Evolutionary conservation across 2,329 filamentous ascomycete genomes (phyloP), one percentile per base, ranked within the genome.

Genomic region (Neonectria neomacrospora): DNA sequence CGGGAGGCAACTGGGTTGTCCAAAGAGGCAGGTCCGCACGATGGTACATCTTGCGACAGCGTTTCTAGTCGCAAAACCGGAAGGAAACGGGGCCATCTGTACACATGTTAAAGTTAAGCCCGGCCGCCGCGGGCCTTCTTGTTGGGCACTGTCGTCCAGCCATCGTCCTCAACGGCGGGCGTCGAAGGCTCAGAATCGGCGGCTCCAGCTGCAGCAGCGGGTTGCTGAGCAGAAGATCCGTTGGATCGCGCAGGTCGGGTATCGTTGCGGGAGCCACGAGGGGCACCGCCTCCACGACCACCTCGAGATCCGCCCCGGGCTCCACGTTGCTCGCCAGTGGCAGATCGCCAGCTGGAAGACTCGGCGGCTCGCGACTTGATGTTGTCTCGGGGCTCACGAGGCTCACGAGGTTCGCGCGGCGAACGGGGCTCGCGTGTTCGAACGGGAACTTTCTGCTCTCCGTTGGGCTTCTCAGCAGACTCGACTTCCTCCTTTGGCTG

Each of bases 291-390:
- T 47, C 78, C 76, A 50, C 78, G 80, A 54, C 82, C 80, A 47
- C 82, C 75, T 30, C 79, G 79, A 54, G 81, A 79, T 54, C 83
- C 79, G 45, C 83, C 82, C 64, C 82, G 82, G n/a, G 80, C 72
- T 68, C 82, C 80, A 67, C 83, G 80, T 54, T 81, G 80, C 56
- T 81, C 79, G 30, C 84, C 84, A 56, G 78, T 80, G 45, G 84
- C 75, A 64, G 82, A 80, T 77, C 88, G 83, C 88, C 88, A 90
- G 78, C 83, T 90, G 54, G 85, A 84, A 62, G 83, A 82, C 68
- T 90, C 88, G 26, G 80, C 71, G 52, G 86, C 84, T 69, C 86
- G 85, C 34, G 87, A 83, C 77, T 86, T 88, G 63, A 77, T 70
- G 63, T 81, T 80, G 30, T 58, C 61, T 14, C 61, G 57, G 34